phyloP scores from a whole-genome alignment of 495 filamentous ascomycete genomes.

The Xylaria nigripes region DNA sequence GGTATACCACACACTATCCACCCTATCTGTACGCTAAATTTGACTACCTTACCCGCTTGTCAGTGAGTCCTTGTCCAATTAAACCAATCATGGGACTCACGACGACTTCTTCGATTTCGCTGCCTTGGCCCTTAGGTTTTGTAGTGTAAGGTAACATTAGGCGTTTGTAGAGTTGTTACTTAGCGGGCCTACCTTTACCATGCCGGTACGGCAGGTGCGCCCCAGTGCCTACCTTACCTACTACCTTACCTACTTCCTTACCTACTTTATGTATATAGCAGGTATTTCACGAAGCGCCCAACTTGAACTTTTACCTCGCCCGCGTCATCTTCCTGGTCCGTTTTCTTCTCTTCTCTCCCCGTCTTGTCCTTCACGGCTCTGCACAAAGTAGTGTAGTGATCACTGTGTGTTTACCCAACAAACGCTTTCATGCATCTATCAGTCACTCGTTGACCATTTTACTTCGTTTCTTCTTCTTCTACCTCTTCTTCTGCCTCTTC shows the following conservation, averaged over 20 bases:
- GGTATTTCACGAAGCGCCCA: not conserved
- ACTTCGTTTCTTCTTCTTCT: not conserved
- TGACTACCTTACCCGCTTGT: no score
- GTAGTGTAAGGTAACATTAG: no score
- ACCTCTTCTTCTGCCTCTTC: no score
- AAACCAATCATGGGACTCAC: slow-evolving; percentile 2
- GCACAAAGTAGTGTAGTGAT: no score
- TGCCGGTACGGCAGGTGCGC: no score
- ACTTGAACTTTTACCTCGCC: not conserved
- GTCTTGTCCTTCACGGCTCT: not conserved
- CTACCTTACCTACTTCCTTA: slow-evolving; percentile 13
- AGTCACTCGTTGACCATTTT: slow-evolving; percentile 1
- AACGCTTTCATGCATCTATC: slow-evolving; percentile 18
- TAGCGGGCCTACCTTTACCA: no score
- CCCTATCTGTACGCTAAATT: no score
- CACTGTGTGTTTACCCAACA: not conserved
- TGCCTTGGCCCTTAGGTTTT: no score
- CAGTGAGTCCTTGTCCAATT: slow-evolving; percentile 9
- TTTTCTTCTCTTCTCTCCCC: not conserved
- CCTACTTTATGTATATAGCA: slow-evolving; percentile 8
- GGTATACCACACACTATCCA: no score
- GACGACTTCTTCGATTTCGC: not conserved
- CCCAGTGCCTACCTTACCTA: slow-evolving; percentile 14
- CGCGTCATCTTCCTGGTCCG: not conserved
- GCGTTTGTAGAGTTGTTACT: no score